These are phyloP conservation scores for Rhizopogon vinicolor DNA, from an alignment of 768 basidiomycete species.

Conservation along the genomic window DNA sequence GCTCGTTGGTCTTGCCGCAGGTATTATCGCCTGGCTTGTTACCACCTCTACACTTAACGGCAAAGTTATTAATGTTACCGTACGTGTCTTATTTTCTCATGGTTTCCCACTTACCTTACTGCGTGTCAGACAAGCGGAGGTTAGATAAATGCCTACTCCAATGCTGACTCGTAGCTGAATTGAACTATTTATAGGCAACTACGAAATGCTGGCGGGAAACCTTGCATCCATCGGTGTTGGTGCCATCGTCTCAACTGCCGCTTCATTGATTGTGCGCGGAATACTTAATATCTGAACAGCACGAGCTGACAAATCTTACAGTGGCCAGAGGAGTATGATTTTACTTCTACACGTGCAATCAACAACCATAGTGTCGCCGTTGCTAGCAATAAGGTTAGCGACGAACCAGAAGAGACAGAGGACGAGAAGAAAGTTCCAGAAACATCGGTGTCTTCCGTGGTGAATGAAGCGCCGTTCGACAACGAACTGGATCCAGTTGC, in stretches of 20 bases:
- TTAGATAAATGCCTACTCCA: conserved; percentile 25
- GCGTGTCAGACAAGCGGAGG: conserved; percentile 45
- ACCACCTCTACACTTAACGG: conserved; percentile 68
- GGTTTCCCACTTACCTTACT: background rate
- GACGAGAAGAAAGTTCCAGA: conserved; percentile 33
- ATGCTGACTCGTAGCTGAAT: background rate
- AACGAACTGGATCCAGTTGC: conserved; percentile 60
- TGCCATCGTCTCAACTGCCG: conserved; percentile 63
- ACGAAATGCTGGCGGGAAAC: conserved; percentile 86
- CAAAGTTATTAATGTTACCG: conserved; percentile 66
- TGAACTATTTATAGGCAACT: conserved; percentile 30
- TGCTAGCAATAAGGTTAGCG: conserved; percentile 11
- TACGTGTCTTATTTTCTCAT: conserved; percentile 25
- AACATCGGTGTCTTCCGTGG: conserved; percentile 30
- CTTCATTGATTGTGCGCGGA: conserved; percentile 57
- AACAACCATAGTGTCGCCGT: conserved; percentile 33
- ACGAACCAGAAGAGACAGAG: conserved; percentile 20
- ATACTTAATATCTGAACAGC: background rate
- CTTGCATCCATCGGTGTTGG: conserved; percentile 81
- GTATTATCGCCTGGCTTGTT: conserved; percentile 81
- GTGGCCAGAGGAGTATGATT: conserved; percentile 84
- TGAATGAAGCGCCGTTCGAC: conserved; percentile 34
- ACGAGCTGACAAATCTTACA: conserved; percentile 15
- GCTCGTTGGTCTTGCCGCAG: conserved; percentile 61
- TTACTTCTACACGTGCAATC: conserved; percentile 72